phyloP scores from a whole-genome alignment of 345 rosid species.

The Murraya koenigii region DNA sequence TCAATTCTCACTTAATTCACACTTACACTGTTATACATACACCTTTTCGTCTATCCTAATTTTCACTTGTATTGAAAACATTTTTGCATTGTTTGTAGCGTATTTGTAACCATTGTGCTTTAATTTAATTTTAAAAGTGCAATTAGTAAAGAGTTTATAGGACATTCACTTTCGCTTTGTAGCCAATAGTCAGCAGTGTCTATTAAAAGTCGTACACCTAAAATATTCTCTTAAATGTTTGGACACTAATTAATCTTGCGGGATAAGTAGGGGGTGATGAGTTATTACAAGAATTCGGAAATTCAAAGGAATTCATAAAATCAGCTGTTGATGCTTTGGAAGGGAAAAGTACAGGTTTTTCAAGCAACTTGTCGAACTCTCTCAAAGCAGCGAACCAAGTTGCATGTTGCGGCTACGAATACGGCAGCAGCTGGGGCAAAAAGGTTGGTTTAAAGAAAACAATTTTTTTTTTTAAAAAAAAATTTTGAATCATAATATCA shows the following conservation, averaged over 20 bases:
- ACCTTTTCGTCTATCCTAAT: too few species aligned
- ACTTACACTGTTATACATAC: too few species aligned
- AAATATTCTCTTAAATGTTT: neutral
- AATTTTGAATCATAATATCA: neutral
- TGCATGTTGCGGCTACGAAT: slow-evolving; percentile 45
- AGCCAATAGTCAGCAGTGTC: neutral
- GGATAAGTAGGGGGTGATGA: slow-evolving; percentile 22
- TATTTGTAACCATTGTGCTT: too few species aligned
- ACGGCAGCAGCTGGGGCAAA: slow-evolving; percentile 52
- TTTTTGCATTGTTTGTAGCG: neutral
- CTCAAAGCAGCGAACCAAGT: slow-evolving; percentile 43
- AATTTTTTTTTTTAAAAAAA: fast-evolving
- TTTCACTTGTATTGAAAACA: neutral
- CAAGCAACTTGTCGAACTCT: slow-evolving; percentile 4
- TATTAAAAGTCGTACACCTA: neutral
- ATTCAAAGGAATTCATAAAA: slow-evolving; percentile 36
- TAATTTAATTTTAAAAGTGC: too few species aligned
- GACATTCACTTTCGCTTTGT: neutral
- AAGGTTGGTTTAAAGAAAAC: slow-evolving; percentile 14
- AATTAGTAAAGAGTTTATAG: neutral
- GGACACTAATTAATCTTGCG: neutral
- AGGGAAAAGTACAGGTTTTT: slow-evolving; percentile 24
- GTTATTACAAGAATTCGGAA: slow-evolving; percentile 37
- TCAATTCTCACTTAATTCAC: neutral
- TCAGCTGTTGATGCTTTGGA: slow-evolving; percentile 43